A percentile compares a stretch with the other conserved stretches of the same genome.
Conservation (phyloP, 1,284 basidiomycete genomes). For the Ustilago lituana region DNA sequence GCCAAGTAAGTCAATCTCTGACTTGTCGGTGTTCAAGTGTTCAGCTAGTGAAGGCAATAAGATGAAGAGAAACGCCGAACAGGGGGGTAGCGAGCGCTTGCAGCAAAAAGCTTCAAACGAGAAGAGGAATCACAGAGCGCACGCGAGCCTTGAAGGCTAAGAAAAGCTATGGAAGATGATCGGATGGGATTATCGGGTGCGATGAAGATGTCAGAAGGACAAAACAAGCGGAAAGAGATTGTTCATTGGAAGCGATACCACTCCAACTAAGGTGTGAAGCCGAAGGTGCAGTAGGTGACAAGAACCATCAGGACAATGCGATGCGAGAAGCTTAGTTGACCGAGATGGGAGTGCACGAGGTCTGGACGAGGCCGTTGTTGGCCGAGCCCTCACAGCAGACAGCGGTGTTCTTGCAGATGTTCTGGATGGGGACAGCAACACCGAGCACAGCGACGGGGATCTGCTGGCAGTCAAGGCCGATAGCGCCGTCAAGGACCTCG, state of each 20-base stretch:
- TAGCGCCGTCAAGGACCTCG: conserved; percentile 37
- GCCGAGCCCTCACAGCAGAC: conserved; percentile 46
- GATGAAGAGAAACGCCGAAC: no score
- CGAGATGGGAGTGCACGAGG: conserved; percentile 50
- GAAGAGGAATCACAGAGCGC: no score
- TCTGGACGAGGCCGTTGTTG: conserved; percentile 55
- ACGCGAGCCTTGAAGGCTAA: no score
- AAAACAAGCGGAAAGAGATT: conserved; percentile 1
- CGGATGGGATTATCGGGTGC: conserved; percentile 14
- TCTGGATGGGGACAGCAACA: conserved; percentile 28
- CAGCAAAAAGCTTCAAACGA: no score
- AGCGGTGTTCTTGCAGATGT: conserved; percentile 50
- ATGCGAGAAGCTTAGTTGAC: background rate
- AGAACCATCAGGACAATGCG: background rate
- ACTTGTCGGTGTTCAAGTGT: no score
- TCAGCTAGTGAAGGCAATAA: no score
- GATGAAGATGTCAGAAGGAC: background rate
- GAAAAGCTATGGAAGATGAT: conserved; percentile 1
- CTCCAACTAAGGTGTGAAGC: background rate
- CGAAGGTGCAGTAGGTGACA: background rate
- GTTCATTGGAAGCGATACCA: background rate
- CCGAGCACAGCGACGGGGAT: conserved; percentile 38
- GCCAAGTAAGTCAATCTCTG: no score
- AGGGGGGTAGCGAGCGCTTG: no score
- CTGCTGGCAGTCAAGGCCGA: conserved; percentile 53